Conservation (phyloP, 1,284 basidiomycete genomes). For the Leccinum solheimii region DNA sequence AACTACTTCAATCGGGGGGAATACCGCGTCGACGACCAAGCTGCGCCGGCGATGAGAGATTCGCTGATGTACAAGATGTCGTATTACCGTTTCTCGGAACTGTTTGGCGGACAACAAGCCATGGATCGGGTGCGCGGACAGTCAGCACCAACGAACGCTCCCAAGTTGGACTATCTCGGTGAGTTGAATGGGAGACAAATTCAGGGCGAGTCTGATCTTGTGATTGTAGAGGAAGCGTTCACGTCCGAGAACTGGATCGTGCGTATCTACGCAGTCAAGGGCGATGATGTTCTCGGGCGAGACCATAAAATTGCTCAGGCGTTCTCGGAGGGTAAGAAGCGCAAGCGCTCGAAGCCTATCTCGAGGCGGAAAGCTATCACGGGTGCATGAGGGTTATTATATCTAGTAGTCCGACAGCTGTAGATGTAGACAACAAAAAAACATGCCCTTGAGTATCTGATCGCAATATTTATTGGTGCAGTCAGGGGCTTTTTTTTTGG, state of each 20-base stretch:
- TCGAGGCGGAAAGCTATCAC: constrained; percentile 54
- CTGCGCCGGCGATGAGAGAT: constrained; percentile 90
- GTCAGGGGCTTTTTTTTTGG: constrained; percentile 5
- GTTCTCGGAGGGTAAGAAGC: constrained; percentile 85
- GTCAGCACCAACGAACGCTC: constrained; percentile 71
- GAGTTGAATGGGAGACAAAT: constrained; percentile 27
- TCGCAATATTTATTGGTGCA: neutral
- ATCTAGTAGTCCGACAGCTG: neutral
- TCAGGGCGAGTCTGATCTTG: constrained; percentile 4
- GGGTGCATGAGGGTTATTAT: constrained; percentile 13
- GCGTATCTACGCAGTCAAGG: constrained; percentile 95
- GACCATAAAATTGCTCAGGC: constrained; percentile 85
- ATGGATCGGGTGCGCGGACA: constrained; percentile 86
- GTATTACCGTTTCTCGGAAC: constrained; percentile 90
- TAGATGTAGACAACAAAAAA: constrained; percentile 2
- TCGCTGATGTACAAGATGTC: constrained; percentile 99
- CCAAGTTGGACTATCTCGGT: constrained; percentile 87
- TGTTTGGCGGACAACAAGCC: constrained; percentile 77
- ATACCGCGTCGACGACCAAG: constrained; percentile 89
- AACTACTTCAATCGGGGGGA: constrained; percentile 96
- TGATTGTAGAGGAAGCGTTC: constrained; percentile 81
- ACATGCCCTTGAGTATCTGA: neutral
- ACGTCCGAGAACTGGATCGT: constrained; percentile 99
- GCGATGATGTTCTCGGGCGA: constrained; percentile 89
- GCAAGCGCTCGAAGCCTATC: constrained; percentile 72